phyloP scores from a whole-genome alignment of 495 filamentous ascomycete species.

The Pseudomonodictys pantanalensis region DNA sequence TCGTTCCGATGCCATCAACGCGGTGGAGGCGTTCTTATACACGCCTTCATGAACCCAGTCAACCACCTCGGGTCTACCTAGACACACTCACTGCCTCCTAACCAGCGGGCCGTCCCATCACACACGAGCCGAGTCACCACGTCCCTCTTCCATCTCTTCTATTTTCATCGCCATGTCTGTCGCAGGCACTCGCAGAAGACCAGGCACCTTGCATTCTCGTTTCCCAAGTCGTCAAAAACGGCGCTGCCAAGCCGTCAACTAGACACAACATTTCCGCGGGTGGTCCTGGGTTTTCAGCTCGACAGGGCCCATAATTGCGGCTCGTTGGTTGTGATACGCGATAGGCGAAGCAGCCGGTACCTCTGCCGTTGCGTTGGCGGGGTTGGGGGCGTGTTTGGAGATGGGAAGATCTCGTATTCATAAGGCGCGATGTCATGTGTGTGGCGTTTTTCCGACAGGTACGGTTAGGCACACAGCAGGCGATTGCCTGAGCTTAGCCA shows the following conservation, averaged over 20 bases:
- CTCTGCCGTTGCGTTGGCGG: neutral
- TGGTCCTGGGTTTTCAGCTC: conserved; percentile 20
- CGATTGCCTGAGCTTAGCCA: conserved; percentile 4
- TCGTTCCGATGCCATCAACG: neutral
- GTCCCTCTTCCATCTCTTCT: conserved; percentile 2
- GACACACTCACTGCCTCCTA: conserved; percentile 7
- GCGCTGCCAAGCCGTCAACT: conserved; percentile 15
- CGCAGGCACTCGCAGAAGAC: conserved; percentile 2
- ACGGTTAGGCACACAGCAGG: conserved; percentile 10
- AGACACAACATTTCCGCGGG: conserved; percentile 19
- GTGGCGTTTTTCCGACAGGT: conserved; percentile 4
- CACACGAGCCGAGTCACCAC: conserved; percentile 12
- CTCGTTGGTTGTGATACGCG: neutral
- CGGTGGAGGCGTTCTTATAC: conserved; percentile 16
- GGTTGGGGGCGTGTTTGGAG: conserved; percentile 18
- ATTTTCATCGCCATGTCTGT: conserved; percentile 22
- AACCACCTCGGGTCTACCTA: conserved; percentile 11
- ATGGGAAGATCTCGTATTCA: conserved; percentile 15
- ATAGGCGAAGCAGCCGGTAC: conserved; percentile 13
- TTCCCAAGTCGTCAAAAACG: conserved; percentile 12
- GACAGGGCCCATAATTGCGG: conserved; percentile 16
- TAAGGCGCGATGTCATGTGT: conserved; percentile 7
- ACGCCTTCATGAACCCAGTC: neutral
- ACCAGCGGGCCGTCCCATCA: conserved; percentile 3
- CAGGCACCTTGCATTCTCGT: conserved; percentile 1